Evolutionary conservation across 495 filamentous ascomycete genomes (phyloP), one percentile per base, ranked within the genome.

Genomic region (Penicillium salamii): DNA sequence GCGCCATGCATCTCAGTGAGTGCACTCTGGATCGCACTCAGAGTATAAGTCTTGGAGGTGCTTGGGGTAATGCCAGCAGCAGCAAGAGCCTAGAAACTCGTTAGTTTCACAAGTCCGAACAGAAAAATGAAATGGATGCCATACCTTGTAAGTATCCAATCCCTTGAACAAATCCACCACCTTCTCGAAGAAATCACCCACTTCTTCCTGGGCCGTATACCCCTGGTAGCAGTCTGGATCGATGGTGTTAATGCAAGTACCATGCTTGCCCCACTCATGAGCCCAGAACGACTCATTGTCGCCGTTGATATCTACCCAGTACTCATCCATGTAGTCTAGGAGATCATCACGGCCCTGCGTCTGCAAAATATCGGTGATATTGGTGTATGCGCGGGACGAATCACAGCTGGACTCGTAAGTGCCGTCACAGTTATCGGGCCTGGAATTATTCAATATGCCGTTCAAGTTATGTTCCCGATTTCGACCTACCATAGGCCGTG

Each of bases 181-280:
- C 46, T 77, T 81, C 42, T 82, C 72, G 35, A 83, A 79, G 52
- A 69, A 81, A 37, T 79, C 76, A 7, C 81, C 73, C 12, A 81
- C 74, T 55, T 89, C 86, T 58, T 80, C 74, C 52, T 78, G 74
- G 0, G 72, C 50, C 8, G 67, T 62, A 65, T 95, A 89, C 39
- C 67, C 59, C 24, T 67, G 73, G 69, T 95, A 96, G 75, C 91
- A 96, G 52, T 61, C 63, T 0, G 89, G 81, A 0, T 84, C 72
- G 26, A 95, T 79, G 9, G 77, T 80, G 62, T 78, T 80, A 48
- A 80, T 72, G 52, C 77, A 80, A 36, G 77, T 80, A 55, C 88
- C 72, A 57, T 95, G 90, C 67, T 90, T 92, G 65, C 74, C 77
- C 84, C 84, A 95, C 58, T 92, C 88, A 59, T 91, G 88, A 57